These are phyloP conservation scores for Urochloa ruziziensis DNA, from an alignment of 176 grass and related monocot genomes.

Conservation along the genomic window DNA sequence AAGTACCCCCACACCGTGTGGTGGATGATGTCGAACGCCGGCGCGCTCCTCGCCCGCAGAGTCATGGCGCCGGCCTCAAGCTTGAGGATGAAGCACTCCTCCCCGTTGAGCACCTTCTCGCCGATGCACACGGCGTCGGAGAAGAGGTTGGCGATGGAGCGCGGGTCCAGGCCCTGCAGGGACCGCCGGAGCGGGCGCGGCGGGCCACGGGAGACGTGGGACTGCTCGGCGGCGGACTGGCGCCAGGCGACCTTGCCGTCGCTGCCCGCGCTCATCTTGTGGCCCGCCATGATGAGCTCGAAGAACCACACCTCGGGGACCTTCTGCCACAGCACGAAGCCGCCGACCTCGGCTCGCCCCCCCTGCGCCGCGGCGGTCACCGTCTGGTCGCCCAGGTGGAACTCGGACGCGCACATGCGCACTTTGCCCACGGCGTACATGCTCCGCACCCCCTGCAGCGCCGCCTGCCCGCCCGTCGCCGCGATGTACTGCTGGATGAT, in stretches of 20 bases:
- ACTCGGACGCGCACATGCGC: slow-evolving; percentile 89
- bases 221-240: slow-evolving; percentile 65
- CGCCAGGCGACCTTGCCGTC: slow-evolving; percentile 85
- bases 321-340: slow-evolving; percentile 96
- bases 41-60: slow-evolving; percentile 61
- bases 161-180: slow-evolving; percentile 76
- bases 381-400: slow-evolving; percentile 77
- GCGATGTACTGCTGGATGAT: slow-evolving; percentile 98
- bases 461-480: slow-evolving; percentile 83
- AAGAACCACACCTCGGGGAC: slow-evolving; percentile 93
- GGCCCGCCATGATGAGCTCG: slow-evolving; percentile 87
- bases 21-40: slow-evolving; percentile 87
- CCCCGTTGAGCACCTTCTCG: slow-evolving; percentile 79
- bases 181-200: slow-evolving; percentile 84
- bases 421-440: slow-evolving; percentile 97
- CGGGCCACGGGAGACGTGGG: slow-evolving; percentile 60
- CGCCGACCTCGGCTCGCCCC: slow-evolving; percentile 73
- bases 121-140: slow-evolving; percentile 89
- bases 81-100: slow-evolving; percentile 99
- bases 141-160: slow-evolving; percentile 88
- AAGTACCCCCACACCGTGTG: slow-evolving; percentile 98
- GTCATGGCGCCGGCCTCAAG: slow-evolving; percentile 65
- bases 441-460: slow-evolving; percentile 75
- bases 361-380: slow-evolving; percentile 62
- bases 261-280: slow-evolving; percentile 90